Evolutionary conservation across 805 yeast genomes (phyloP).

Genomic region (Blastobotrys terrestris): DNA sequence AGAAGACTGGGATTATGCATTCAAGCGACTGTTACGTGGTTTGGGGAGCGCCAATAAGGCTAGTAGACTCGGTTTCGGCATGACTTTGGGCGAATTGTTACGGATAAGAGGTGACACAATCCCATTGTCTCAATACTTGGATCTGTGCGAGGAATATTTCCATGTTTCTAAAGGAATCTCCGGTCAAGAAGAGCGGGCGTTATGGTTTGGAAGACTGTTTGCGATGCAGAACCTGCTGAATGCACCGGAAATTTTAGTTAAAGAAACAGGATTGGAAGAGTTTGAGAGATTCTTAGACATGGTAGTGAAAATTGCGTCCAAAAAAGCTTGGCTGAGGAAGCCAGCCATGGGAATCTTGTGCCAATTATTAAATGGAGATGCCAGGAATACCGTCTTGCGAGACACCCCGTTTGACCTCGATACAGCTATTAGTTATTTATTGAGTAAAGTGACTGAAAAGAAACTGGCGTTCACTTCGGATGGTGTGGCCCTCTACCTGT

Average conservation of each 20-base stretch:
- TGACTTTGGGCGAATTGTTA: constrained; percentile 67
- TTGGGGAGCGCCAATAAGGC: constrained; percentile 74
- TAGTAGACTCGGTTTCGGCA: constrained; percentile 82
- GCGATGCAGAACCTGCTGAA: constrained; percentile 74
- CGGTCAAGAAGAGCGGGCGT: constrained; percentile 78
- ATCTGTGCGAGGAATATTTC: constrained; percentile 33
- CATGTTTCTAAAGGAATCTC: constrained; percentile 42
- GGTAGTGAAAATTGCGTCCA: constrained; percentile 50
- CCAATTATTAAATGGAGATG: constrained; percentile 1
- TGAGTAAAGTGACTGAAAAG: constrained; percentile 42
- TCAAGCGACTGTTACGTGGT: constrained; percentile 74
- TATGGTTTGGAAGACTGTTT: constrained; percentile 75
- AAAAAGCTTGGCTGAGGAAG: constrained; percentile 83
- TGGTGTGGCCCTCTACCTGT: constrained; percentile 67
- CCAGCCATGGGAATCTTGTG: constrained; percentile 67
- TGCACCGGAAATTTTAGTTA: constrained; percentile 37
- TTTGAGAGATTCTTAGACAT: constrained; percentile 39
- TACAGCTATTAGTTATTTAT: constrained; percentile 22
- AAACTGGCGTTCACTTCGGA: constrained; percentile 66
- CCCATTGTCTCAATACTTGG: constrained; percentile 35
- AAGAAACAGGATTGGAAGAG: constrained; percentile 27
- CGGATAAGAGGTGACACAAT: constrained; percentile 28
- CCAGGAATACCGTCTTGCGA: constrained; percentile 1
- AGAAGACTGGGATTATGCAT: constrained; percentile 76
- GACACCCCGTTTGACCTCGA: constrained; percentile 1